Conservation (phyloP, 805 yeast genomes). For the Starmera dryadoides region DNA sequence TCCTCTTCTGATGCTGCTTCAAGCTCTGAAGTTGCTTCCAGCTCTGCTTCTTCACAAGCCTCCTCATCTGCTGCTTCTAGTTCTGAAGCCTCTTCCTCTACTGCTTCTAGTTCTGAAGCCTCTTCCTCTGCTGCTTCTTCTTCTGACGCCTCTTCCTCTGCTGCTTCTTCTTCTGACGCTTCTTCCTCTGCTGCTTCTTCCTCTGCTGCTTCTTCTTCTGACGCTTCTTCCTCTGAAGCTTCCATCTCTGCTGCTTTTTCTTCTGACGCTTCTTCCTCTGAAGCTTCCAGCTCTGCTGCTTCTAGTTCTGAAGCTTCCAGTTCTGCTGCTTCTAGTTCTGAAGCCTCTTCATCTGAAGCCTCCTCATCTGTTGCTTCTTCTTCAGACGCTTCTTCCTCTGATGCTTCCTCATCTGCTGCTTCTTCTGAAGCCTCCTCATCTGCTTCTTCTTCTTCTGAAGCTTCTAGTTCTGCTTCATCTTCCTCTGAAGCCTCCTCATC, state of each 20-base stretch:
- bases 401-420: neutral
- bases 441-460: too few relatives aligned
- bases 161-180: neutral
- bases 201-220: neutral
- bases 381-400: too few relatives aligned
- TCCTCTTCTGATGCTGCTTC: neutral
- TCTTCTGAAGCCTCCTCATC: neutral
- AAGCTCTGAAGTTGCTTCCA: neutral
- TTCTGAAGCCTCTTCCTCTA: neutral
- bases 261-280: neutral
- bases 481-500: neutral
- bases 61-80: neutral
- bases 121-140: too few relatives aligned
- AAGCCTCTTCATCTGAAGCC: neutral
- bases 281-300: neutral
- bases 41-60: neutral
- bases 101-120: neutral
- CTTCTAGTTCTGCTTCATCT: neutral
- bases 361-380: too few relatives aligned
- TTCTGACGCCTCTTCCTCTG: too few relatives aligned
- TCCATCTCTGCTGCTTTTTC: neutral
- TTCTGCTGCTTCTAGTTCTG: constrained; percentile 1
- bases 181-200: constrained; percentile 1
- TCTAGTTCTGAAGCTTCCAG: neutral
- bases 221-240: neutral